phyloP scores from a whole-genome alignment of 257 asterid genomes.

The Ilex aquifolium region DNA sequence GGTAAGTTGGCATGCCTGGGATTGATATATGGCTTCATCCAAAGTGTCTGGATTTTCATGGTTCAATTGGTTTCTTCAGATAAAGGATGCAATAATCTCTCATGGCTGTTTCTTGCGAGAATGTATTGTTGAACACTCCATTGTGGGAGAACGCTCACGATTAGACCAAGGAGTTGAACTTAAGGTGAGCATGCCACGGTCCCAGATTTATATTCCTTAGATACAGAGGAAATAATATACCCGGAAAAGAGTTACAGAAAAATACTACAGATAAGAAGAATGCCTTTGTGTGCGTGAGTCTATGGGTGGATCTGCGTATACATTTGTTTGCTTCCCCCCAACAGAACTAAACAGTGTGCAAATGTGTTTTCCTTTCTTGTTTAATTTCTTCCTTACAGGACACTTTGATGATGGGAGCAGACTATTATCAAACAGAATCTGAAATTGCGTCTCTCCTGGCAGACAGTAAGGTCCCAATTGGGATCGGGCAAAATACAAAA shows the following conservation, averaged over 20 bases:
- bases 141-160: constrained; percentile 95
- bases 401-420: constrained; percentile 92
- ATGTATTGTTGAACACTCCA: constrained; percentile 70
- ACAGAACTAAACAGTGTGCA: not conserved
- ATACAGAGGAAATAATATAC: not conserved
- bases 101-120: constrained; percentile 96
- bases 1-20: constrained; percentile 31
- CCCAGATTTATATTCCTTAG: not conserved
- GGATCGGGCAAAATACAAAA: constrained; percentile 76
- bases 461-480: constrained; percentile 77
- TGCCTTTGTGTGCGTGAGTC: not conserved
- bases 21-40: not conserved
- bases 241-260: too few relatives aligned
- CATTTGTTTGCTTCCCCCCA: not conserved
- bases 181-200: constrained; percentile 39
- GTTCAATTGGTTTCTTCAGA: constrained; percentile 32
- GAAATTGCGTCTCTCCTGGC: constrained; percentile 87
- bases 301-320: too few relatives aligned
- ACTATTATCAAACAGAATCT: constrained; percentile 78
- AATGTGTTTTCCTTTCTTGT: too few relatives aligned
- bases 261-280: too few relatives aligned
- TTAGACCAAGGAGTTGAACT: constrained; percentile 81
- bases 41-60: constrained; percentile 8
- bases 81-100: constrained; percentile 86
- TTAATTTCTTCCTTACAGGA: constrained; percentile 39